phyloP scores from a whole-genome alignment of 495 filamentous ascomycete genomes.

The Chaetomidium leptoderma region DNA sequence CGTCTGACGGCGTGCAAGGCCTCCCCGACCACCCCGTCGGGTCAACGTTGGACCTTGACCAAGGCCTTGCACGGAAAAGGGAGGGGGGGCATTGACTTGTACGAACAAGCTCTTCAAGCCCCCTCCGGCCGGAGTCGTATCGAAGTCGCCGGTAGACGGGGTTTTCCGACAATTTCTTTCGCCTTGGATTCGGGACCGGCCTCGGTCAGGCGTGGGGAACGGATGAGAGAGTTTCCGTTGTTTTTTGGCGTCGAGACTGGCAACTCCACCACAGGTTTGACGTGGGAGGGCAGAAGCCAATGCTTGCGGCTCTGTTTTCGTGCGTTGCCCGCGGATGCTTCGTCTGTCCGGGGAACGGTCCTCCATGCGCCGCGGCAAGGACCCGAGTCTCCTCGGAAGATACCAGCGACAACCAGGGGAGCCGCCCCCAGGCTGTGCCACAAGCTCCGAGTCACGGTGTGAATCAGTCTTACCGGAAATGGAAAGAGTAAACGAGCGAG shows the following conservation, averaged over 20 bases:
- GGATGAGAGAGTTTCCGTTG: not conserved
- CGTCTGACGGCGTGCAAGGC: not conserved
- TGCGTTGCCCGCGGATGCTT: not conserved
- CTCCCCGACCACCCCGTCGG: not conserved
- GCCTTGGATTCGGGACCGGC: no score
- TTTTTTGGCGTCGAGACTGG: not conserved
- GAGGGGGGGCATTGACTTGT: no score
- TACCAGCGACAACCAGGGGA: not conserved
- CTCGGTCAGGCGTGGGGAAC: not conserved
- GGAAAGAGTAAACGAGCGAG: slow-evolving; percentile 20
- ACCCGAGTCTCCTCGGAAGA: not conserved
- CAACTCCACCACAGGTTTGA: slow-evolving; percentile 2
- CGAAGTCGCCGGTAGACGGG: no score
- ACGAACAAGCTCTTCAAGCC: no score
- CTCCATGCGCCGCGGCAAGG: not conserved
- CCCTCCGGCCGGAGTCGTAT: not conserved
- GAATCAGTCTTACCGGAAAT: slow-evolving; percentile 1
- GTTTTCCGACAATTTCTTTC: no score
- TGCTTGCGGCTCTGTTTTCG: not conserved
- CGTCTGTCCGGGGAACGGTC: not conserved
- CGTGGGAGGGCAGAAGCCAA: slow-evolving; percentile 15
- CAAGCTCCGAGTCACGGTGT: not conserved
- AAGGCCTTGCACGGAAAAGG: no score
- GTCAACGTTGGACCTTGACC: no score
- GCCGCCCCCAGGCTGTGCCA: not conserved